A percentile compares a stretch with the other conserved stretches of the same genome.
phyloP scores from a whole-genome alignment of 176 grass and related monocot species.

The Stipa capillata region DNA sequence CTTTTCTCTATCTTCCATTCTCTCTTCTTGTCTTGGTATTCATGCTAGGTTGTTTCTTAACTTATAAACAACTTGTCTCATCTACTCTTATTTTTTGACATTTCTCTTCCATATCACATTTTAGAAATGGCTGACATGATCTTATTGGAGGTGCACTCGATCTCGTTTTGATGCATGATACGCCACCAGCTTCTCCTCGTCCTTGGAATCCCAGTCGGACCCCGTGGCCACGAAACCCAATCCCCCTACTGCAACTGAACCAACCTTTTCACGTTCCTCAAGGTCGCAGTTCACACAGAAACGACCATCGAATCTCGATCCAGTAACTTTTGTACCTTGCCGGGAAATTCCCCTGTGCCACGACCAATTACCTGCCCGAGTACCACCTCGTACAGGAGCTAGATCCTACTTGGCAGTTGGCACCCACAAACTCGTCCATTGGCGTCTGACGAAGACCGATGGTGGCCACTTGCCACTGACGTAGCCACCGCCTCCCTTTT shows the following conservation, averaged over 20 bases:
- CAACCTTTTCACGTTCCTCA: not conserved
- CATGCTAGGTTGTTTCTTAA: no score
- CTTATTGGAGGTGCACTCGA: no score
- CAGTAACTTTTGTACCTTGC: not conserved
- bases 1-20: no score
- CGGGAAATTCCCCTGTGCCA: not conserved
- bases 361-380: not conserved
- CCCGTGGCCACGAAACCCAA: not conserved
- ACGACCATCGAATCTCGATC: not conserved
- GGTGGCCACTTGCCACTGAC: constrained; percentile 16
- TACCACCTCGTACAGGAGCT: not conserved
- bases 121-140: no score
- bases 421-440: not conserved
- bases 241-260: not conserved
- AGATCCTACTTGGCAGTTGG: not conserved
- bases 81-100: no score
- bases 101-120: no score
- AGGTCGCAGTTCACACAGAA: not conserved
- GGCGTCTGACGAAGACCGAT: not conserved
- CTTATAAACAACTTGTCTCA: no score
- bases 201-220: no score
- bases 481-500: not conserved
- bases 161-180: no score
- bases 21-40: no score
- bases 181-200: no score